phyloP scores from a whole-genome alignment of 2,329 filamentous ascomycete species.

The Stachybotrys chlorohalonatus region DNA sequence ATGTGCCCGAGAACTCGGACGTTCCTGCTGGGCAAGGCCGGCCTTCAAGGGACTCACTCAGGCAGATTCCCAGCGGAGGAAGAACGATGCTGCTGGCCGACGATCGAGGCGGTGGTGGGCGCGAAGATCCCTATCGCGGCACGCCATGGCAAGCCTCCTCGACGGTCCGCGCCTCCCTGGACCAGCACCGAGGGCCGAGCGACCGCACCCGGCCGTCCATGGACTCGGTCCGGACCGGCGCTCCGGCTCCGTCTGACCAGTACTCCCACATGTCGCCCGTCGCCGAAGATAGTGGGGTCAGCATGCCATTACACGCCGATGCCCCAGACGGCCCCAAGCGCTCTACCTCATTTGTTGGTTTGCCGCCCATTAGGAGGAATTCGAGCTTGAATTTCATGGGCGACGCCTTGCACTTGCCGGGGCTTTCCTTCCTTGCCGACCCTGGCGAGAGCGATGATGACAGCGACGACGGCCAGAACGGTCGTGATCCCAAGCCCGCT shows the following conservation, averaged over 20 bases:
- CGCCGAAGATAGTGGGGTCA: constrained; percentile 4
- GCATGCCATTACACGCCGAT: constrained; percentile 7
- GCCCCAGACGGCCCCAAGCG: constrained; percentile 21
- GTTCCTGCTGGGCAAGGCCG: neutral
- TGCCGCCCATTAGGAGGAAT: constrained; percentile 49
- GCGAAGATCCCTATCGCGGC: neutral
- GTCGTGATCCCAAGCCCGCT: neutral
- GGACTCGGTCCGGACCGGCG: neutral
- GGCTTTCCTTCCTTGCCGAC: constrained; percentile 21
- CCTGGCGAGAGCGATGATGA: constrained; percentile 18
- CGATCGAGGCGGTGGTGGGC: neutral
- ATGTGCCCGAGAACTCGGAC: neutral
- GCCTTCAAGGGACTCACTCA: neutral
- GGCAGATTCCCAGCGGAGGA: neutral
- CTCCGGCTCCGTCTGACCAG: neutral
- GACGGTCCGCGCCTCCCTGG: neutral
- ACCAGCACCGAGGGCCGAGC: neutral
- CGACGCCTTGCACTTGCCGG: constrained; percentile 14
- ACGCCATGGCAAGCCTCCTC: neutral
- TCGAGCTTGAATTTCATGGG: constrained; percentile 43
- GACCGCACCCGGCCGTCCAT: neutral
- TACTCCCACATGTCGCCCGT: neutral
- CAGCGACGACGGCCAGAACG: neutral
- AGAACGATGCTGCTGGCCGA: neutral
- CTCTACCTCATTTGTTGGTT: constrained; percentile 42